A percentile compares a stretch with the other conserved stretches of the same genome.
Conservation (phyloP, 352 stramenopile species). For the Phytopythium litorale region DNA sequence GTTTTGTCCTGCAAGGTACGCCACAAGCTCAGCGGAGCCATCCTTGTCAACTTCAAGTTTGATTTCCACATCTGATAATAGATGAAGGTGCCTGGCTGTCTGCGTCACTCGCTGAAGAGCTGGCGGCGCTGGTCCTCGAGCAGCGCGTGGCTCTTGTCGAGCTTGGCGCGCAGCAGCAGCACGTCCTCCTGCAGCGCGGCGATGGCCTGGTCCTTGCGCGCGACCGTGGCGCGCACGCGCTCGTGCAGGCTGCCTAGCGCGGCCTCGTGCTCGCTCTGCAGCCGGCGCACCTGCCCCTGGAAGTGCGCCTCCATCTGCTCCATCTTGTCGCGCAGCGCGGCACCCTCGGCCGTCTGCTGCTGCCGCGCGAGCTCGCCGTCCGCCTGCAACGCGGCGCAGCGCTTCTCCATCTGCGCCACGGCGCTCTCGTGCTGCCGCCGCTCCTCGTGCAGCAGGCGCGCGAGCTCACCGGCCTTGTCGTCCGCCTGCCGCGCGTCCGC, state of each 20-base stretch:
- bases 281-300: constrained; percentile 34
- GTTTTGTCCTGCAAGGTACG: too few species aligned
- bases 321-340: constrained; percentile 42
- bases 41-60: too few species aligned
- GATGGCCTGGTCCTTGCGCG: constrained; percentile 66
- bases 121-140: constrained; percentile 73
- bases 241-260: constrained; percentile 64
- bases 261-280: constrained; percentile 49
- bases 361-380: constrained; percentile 36
- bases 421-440: constrained; percentile 40
- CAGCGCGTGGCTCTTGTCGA: constrained; percentile 69
- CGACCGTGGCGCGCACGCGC: constrained; percentile 61
- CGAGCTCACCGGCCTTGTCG: constrained; percentile 52
- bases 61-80: too few species aligned
- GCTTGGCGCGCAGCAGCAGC: constrained; percentile 65
- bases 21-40: too few species aligned
- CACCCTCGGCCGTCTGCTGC: constrained; percentile 40
- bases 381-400: constrained; percentile 30
- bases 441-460: constrained; percentile 57
- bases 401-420: constrained; percentile 41
- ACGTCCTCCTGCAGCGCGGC: constrained; percentile 61
- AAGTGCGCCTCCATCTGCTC: constrained; percentile 33
- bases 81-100: not conserved
- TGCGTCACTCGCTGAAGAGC: constrained; percentile 38
- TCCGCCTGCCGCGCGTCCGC: constrained; percentile 33